Evolutionary conservation across 495 filamentous ascomycete species (phyloP), one percentile per base, ranked within the genome.

Genomic region (Endocarpon pusillum): DNA sequence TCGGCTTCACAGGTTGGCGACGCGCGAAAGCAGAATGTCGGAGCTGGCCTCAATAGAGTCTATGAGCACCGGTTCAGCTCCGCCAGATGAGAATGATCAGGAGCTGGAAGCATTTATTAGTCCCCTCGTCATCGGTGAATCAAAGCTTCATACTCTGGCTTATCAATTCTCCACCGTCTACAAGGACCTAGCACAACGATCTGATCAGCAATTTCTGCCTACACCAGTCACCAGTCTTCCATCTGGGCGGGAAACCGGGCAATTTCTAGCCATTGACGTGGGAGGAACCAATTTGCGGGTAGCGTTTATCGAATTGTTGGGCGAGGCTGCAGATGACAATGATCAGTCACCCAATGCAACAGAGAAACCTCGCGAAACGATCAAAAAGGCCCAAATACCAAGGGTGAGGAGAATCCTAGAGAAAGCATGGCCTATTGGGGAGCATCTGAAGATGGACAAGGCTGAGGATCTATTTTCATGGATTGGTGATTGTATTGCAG

Each of bases 201-300:
- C 78, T 4, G 46, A 64, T 21, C 58, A 80, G 28, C 80, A 86
- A 47, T 86, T 86, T 37, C 58, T 89, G 19, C 67, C 80, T 2
- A 89, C 81, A 2, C 81, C 81, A 2, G 75, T 89, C 37, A 81
- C 77, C 21, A 70, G 73, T 37, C 58, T 80, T 21, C 78, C 78
- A 1, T 64, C 51, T 0, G 72, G 69, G 7, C 52, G 67, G 25
- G 75, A 75, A 39, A 67, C 58, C 3, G 80, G 79, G 40, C 77
- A 72, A 20, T 82, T 73, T 44, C 57, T 86, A 4, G 76, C 77
- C 8, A 81, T 84, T 38, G 80, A 86, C 53, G 78, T 86, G 25
- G 81, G 81, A 20, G 81, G 81, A 12, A 81, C 75, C 14, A 89
- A 89, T 40, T 56, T 89, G 15, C 66, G 81, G 32, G 81, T 85